Evolutionary conservation across 2,329 filamentous ascomycete species (phyloP).

Genomic region (Calonectria fujianensis): DNA sequence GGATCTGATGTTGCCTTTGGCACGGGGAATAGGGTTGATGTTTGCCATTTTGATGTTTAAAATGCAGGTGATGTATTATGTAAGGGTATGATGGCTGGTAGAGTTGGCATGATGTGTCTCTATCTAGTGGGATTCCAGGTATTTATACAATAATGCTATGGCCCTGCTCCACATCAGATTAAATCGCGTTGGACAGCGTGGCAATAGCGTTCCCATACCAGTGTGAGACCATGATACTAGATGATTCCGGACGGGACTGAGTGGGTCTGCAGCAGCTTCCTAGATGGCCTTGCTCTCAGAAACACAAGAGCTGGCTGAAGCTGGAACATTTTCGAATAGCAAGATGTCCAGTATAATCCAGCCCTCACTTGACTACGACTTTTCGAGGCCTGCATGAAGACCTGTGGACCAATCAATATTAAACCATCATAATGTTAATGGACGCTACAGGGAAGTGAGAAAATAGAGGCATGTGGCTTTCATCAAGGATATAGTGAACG

Average conservation of each 20-base stretch:
- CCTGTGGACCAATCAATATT: not conserved
- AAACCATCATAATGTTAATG: not conserved
- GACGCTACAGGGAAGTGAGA: not conserved
- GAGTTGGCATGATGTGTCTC: too few relatives aligned
- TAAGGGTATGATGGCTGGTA: not conserved
- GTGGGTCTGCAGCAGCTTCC: not conserved
- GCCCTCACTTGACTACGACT: not conserved
- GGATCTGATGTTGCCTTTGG: constrained; percentile 10
- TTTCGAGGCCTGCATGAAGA: too few relatives aligned
- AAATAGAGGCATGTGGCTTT: constrained; percentile 2
- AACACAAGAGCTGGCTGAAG: too few relatives aligned
- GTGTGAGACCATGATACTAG: not conserved
- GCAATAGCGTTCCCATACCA: not conserved
- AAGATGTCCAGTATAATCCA: not conserved
- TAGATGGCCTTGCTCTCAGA: not conserved
- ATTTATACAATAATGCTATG: not conserved
- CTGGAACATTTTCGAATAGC: not conserved
- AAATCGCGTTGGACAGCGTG: not conserved
- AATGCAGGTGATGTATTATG: not conserved
- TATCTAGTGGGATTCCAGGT: not conserved
- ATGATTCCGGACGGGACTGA: not conserved
- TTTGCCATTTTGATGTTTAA: not conserved
- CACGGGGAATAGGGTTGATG: constrained; percentile 5
- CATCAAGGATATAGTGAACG: too few relatives aligned
- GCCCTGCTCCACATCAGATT: too few relatives aligned